Evolutionary conservation across 1,284 basidiomycete species (phyloP).

Genomic region (Rhizoctonia solani): DNA sequence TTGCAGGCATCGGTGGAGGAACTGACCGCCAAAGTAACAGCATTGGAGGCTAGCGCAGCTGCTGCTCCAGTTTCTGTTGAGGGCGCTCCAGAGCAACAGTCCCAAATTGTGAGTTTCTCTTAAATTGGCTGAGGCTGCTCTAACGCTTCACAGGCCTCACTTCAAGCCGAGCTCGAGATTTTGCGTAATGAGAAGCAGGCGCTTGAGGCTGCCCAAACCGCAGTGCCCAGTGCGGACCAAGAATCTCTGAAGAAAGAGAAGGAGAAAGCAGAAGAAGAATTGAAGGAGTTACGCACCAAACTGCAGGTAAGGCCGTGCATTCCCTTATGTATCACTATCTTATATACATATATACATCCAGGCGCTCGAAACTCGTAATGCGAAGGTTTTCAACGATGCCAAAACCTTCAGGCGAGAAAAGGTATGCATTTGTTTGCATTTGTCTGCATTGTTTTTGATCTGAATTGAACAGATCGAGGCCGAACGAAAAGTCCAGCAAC

Average conservation of each 20-base stretch:
- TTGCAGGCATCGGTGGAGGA: constrained; percentile 42
- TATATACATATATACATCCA: neutral
- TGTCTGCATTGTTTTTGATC: constrained; percentile 42
- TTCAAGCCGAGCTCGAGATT: constrained; percentile 38
- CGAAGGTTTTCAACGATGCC: constrained; percentile 43
- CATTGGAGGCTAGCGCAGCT: constrained; percentile 43
- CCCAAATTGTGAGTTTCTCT: constrained; percentile 46
- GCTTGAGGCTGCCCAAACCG: constrained; percentile 6
- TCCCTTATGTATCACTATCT: neutral
- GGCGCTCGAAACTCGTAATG: constrained; percentile 45
- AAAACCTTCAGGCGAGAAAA: constrained; percentile 45
- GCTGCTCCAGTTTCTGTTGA: constrained; percentile 43
- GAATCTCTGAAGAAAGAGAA: constrained; percentile 19
- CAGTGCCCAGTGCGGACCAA: neutral
- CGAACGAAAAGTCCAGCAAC: constrained; percentile 42
- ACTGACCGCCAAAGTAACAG: constrained; percentile 47
- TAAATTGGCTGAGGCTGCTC: constrained; percentile 28
- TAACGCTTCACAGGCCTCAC: constrained; percentile 46
- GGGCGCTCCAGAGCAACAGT: constrained; percentile 49
- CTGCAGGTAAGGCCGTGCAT: neutral
- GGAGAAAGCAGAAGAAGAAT: neutral
- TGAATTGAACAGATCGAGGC: constrained; percentile 50
- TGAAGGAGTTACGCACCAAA: constrained; percentile 3
- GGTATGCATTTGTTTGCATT: constrained; percentile 46
- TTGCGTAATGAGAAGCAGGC: constrained; percentile 18